Evolutionary conservation across 768 basidiomycete species (phyloP).

Genomic region (Leccinum boreale): DNA sequence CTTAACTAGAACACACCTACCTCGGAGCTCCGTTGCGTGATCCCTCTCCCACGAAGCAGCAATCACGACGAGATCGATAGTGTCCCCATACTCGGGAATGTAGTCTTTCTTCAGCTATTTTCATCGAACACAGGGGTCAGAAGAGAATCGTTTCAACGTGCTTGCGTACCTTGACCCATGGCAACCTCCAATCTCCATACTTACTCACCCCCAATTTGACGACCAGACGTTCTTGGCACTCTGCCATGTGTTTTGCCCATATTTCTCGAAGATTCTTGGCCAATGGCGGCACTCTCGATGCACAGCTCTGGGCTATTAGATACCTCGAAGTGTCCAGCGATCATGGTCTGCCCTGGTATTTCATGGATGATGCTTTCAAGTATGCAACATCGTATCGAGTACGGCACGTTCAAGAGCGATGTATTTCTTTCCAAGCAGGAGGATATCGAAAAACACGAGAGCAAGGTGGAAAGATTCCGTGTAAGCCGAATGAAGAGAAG

Average conservation of each 20-base stretch:
- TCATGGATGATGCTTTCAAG: conserved; percentile 56
- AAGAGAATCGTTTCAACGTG: conserved; percentile 7
- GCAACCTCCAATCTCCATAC: conserved; percentile 61
- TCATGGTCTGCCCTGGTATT: conserved; percentile 59
- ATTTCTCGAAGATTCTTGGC: conserved; percentile 34
- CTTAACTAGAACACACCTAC: conserved; percentile 34
- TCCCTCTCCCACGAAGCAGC: conserved; percentile 80
- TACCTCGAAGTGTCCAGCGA: conserved; percentile 56
- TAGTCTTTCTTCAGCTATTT: conserved; percentile 77
- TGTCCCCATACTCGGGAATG: conserved; percentile 80
- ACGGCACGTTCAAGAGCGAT: conserved; percentile 54
- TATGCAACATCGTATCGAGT: conserved; percentile 53
- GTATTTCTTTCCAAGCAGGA: conserved; percentile 65
- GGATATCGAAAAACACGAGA: conserved; percentile 84
- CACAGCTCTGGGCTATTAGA: conserved; percentile 9
- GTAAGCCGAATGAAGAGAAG: conserved; percentile 41
- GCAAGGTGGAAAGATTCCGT: conserved; percentile 55
- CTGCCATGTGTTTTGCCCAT: conserved; percentile 51
- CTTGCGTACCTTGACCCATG: conserved; percentile 73
- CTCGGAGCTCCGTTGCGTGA: conserved; percentile 71
- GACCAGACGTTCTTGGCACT: conserved; percentile 67
- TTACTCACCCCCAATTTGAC: conserved; percentile 68
- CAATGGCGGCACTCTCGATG: conserved; percentile 8
- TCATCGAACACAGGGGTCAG: neutral
- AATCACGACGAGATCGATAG: conserved; percentile 72